Evolutionary conservation across 2,329 filamentous ascomycete genomes (phyloP), one percentile per base, ranked within the genome.

Genomic region (Xylaria arbuscula): DNA sequence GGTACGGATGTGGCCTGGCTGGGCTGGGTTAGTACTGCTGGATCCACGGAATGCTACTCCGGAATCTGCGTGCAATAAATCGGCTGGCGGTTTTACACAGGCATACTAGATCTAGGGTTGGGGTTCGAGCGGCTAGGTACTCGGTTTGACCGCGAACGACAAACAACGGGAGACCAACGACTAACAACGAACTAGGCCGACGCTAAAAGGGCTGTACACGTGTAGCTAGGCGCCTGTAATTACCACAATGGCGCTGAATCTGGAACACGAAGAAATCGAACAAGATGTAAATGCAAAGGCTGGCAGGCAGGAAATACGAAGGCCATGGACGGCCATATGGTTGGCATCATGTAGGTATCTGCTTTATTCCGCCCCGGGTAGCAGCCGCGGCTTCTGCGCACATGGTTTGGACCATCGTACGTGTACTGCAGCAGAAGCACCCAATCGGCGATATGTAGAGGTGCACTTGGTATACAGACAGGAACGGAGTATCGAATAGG

Each of bases 11-110:
- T 42, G 47, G 24, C 62, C 66, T 54, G 28, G 50, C 59, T 51
- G 24, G 40, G 51, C n/a, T 53, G 7, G 47, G 13, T 13, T 8
- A 45, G 40, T 17, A 45, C 40, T 45, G 15, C 40, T 45, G 2
- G 40, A 50, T 24, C 28, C 55, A 50, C 58, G 36, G 9, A 59
- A 58, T 61, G 42, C 56, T 62, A 42, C 65, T 64, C 64, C 56
- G 47, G 50, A 65, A 42, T 38, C 24, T 53, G 58, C 55, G 61
- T 54, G 65, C 57, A 19, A 62, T 58, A 47, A 42, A 34, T 60
- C 42, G 45, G 64, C 57, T 62, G 58, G 54, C 10, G 17, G 65
- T 66, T 38, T 17, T 62, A 36, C 24, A 28, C 28, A 28, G 28
- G 28, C 28, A 28, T 28, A 28, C 28, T 28, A 28, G 28, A 28